Evolutionary conservation across 108 stramenopile species (phyloP).

Genomic region (Cyclotella distinguenda): DNA sequence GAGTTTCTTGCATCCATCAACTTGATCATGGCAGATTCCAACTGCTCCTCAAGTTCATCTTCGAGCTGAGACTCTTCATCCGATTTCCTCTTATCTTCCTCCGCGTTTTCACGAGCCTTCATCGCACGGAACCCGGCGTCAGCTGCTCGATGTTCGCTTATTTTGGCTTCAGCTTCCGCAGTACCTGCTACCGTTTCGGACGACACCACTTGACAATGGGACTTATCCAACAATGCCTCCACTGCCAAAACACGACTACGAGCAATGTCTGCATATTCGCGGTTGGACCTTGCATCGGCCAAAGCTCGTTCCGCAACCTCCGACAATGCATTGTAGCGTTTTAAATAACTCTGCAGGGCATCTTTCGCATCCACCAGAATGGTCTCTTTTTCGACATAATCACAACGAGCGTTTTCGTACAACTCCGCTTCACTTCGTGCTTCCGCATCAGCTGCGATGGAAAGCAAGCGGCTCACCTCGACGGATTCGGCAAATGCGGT

Average conservation of each 20-base stretch:
- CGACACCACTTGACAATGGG: conserved; percentile 49
- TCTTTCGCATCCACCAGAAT: conserved; percentile 57
- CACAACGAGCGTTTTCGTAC: conserved; percentile 51
- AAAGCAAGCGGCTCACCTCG: conserved; percentile 46
- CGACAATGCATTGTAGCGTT: conserved; percentile 41
- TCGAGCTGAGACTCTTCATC: conserved; percentile 69
- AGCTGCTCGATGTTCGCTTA: conserved; percentile 74
- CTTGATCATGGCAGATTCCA: conserved; percentile 44
- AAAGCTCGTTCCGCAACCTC: conserved; percentile 63
- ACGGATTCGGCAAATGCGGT: conserved; percentile 66
- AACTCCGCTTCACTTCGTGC: conserved; percentile 61
- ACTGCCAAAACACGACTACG: conserved; percentile 54
- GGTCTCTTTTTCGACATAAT: conserved; percentile 48
- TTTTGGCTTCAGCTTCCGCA: conserved; percentile 79
- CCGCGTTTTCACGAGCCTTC: conserved; percentile 57
- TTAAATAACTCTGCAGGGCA: conserved; percentile 42
- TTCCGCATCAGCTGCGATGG: conserved; percentile 46
- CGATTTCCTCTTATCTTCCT: conserved; percentile 55
- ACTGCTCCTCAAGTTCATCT: conserved; percentile 61
- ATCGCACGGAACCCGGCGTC: conserved; percentile 71
- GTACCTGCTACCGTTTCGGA: conserved; percentile 76
- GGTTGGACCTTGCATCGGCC: conserved; percentile 56
- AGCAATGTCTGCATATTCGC: conserved; percentile 67
- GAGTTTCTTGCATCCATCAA: conserved; percentile 35
- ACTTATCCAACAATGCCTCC: conserved; percentile 51